Evolutionary conservation across 1,284 basidiomycete genomes (phyloP).

Genomic region (Ganoderma multipileum): DNA sequence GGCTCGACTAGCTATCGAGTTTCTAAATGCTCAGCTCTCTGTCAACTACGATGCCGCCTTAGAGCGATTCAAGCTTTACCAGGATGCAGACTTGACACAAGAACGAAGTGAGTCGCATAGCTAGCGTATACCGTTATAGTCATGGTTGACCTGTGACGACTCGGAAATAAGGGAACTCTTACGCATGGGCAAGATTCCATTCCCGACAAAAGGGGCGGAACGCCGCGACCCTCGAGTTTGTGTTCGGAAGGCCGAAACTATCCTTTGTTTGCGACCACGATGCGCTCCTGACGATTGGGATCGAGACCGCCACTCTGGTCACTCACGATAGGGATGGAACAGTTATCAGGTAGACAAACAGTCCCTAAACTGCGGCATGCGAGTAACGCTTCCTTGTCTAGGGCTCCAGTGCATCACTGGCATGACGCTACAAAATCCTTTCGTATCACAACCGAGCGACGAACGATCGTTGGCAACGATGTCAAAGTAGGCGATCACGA

Average conservation of each 20-base stretch:
- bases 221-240: conserved; percentile 25
- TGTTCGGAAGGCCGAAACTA: conserved; percentile 32
- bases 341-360: background rate
- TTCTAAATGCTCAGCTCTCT: conserved; percentile 41
- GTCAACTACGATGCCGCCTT: conserved; percentile 38
- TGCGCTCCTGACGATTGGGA: conserved; percentile 30
- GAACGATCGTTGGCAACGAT: conserved; percentile 30
- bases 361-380: conserved; percentile 11
- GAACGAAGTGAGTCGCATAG: conserved; percentile 14
- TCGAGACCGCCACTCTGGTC: conserved; percentile 14
- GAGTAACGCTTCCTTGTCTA: background rate
- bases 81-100: conserved; percentile 13
- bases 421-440: conserved; percentile 15
- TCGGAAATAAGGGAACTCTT: conserved; percentile 22
- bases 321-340: background rate
- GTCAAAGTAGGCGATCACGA: conserved; percentile 32
- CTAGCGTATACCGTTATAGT: background rate
- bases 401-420: background rate
- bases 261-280: conserved; percentile 41
- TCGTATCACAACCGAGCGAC: conserved; percentile 30
- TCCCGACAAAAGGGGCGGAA: conserved; percentile 2
- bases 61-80: conserved; percentile 29
- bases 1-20: conserved; percentile 38
- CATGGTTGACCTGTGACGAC: background rate
- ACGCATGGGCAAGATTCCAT: conserved; percentile 24